Evolutionary conservation across 495 filamentous ascomycete genomes (phyloP).

Genomic region (Lasiosphaeriaceae sp.): DNA sequence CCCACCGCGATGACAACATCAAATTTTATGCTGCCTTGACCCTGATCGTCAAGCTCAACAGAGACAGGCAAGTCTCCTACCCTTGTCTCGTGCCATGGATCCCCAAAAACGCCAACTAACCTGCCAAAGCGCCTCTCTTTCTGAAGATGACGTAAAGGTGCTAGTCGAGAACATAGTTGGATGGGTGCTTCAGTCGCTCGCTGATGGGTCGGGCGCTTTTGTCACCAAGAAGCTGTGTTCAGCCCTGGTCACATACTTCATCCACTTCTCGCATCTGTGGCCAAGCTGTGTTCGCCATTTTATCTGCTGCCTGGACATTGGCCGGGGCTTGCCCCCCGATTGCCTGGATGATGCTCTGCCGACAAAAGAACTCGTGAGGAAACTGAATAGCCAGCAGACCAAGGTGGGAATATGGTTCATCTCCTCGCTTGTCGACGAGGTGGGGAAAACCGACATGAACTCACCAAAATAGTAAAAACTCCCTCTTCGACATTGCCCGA

Average conservation of each 20-base stretch:
- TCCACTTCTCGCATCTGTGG: conserved; percentile 68
- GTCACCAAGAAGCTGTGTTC: conserved; percentile 82
- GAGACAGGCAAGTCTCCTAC: conserved; percentile 61
- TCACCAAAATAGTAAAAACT: conserved; percentile 50
- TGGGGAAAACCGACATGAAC: conserved; percentile 58
- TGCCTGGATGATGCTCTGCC: conserved; percentile 47
- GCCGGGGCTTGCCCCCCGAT: conserved; percentile 43
- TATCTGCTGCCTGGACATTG: conserved; percentile 55
- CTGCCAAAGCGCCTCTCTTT: conserved; percentile 52
- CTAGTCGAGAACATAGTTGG: conserved; percentile 67
- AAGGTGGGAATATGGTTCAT: conserved; percentile 68
- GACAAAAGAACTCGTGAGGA: conserved; percentile 49
- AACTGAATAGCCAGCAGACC: conserved; percentile 52
- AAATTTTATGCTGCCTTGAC: conserved; percentile 94
- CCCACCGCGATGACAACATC: conserved; percentile 61
- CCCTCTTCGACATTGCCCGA: conserved; percentile 5
- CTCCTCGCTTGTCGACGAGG: conserved; percentile 70
- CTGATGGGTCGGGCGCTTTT: conserved; percentile 54
- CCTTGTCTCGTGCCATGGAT: neutral
- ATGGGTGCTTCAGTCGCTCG: conserved; percentile 60
- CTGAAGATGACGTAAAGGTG: conserved; percentile 54
- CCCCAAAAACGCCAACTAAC: neutral
- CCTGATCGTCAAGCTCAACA: conserved; percentile 87
- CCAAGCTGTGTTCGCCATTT: conserved; percentile 65
- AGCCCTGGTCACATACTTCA: conserved; percentile 74